phyloP scores from a whole-genome alignment of 257 asterid genomes.

The Solanum habrochaites region DNA sequence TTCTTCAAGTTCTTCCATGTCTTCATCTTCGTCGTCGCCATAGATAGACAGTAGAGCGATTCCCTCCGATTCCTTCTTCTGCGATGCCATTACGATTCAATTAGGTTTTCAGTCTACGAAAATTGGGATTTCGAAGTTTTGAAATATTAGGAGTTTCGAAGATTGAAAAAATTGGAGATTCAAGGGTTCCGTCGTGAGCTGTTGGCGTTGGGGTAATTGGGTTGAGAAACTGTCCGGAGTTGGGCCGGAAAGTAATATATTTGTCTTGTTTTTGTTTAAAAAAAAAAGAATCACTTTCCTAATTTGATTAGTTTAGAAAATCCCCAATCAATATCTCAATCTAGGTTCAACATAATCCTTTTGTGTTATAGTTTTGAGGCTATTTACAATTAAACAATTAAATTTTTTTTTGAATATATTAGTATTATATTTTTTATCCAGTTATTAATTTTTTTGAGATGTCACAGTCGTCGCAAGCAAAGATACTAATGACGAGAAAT shows the following conservation, averaged over 20 bases:
- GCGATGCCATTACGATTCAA: slow-evolving; percentile 40
- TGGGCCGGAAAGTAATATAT: background rate
- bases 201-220: background rate
- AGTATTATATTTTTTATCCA: too few relatives aligned
- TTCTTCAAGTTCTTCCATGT: slow-evolving; percentile 21
- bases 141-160: background rate
- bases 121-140: background rate
- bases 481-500: too few relatives aligned
- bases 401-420: rapidly evolving
- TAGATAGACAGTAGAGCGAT: slow-evolving; percentile 82
- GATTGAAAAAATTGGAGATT: background rate
- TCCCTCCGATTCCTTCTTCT: slow-evolving; percentile 76
- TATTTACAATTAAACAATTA: too few relatives aligned
- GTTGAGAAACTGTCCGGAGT: background rate
- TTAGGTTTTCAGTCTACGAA: background rate
- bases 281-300: background rate
- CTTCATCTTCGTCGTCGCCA: slow-evolving; percentile 71
- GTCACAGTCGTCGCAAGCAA: background rate
- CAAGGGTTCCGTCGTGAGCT: background rate
- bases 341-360: background rate
- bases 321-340: background rate
- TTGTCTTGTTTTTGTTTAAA: background rate
- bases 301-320: background rate
- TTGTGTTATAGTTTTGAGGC: background rate
- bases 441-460: too few relatives aligned